These are phyloP conservation scores for Murraya koenigii DNA, from an alignment of 345 rosid species.

Conservation along the genomic window DNA sequence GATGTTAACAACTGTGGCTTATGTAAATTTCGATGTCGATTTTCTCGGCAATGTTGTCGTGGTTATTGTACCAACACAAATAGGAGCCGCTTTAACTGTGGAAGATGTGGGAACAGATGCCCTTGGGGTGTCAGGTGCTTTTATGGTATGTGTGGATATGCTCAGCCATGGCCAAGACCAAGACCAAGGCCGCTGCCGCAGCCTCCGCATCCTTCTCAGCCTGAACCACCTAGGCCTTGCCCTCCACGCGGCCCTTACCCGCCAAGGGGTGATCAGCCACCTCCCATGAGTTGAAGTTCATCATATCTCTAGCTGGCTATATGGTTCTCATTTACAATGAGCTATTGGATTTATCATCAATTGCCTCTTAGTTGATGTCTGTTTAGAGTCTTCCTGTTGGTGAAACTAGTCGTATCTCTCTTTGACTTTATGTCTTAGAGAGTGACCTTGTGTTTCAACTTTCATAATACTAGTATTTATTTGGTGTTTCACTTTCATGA, in stretches of 20 bases:
- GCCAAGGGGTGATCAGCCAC: conserved; percentile 11
- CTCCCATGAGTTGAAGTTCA: not conserved
- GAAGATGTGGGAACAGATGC: conserved; percentile 47
- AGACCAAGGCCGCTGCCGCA: conserved; percentile 11
- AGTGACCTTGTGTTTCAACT: not conserved
- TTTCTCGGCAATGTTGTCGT: conserved; percentile 45
- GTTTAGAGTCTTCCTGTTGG: not conserved
- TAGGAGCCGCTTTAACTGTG: conserved; percentile 34
- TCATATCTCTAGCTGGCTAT: not conserved
- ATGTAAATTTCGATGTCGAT: conserved; percentile 44
- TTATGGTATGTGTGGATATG: conserved; percentile 65
- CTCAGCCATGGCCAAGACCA: conserved; percentile 17
- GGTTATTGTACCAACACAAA: conserved; percentile 42
- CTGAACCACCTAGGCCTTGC: not conserved
- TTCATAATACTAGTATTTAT: not conserved
- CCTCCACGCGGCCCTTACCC: not conserved
- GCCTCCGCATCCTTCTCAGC: conserved; percentile 11
- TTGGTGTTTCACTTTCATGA: not conserved
- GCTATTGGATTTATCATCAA: too few species aligned
- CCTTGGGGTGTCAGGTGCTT: conserved; percentile 28
- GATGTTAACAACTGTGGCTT: conserved; percentile 47
- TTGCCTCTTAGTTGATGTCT: not conserved
- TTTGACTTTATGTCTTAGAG: not conserved
- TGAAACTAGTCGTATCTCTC: not conserved
- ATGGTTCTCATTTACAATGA: not conserved